Base-by-base conservation (phyloP, 495 filamentous ascomycete genomes). In the Cairneyella variabilis region DNA sequence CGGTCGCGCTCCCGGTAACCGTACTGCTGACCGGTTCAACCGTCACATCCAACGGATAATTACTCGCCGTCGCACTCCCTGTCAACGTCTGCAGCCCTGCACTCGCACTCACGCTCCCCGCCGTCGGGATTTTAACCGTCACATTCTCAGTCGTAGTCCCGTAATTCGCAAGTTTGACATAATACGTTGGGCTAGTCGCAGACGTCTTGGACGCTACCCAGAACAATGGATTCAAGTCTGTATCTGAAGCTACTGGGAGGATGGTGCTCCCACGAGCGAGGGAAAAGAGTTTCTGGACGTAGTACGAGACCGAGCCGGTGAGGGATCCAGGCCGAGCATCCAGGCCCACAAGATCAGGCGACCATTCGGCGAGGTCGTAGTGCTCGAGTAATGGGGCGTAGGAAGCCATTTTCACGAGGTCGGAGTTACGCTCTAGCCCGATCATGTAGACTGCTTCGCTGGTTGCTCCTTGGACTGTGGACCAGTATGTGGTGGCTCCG, bases 371-470 rank as follows among this genome's bases (percentile, higher is more conserved):
- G 26, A 57, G 58, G 36, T 55, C 67, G 46, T 70, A 72, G 49
- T 76, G 69, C 54, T 74, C 65, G 22, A 78, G 40, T 39, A 75
- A 32, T 0, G 75, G 75, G 1, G 73, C 72, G 58, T 78, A 78
- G 3, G 71, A 63, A 3, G 72, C 70, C 70, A 75, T 73, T 45
- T 66, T 60, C 2, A 76, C 69, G 5, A 76, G 28, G 28, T 83
- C 76, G 9, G 73, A 71, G 60, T 83, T 83, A 25, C 78, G 63
- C 64, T 84, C 79, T 10, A 76, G 65, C 7, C 77, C 80, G 40
- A 83, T 72, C 63, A 82, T 73, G 53, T 75, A 82, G 10, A 81
- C 70, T 0, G 77, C 77, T 59, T 83, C 79, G 12, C 67, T 64
- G 32, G 76, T 74, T 26, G 70, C 71, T 69, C 23, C 69, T 41